Percentiles rank a stretch among this genome's conserved stretches.
These are phyloP conservation scores for Eucalyptus curtisii DNA, from an alignment of 345 rosid species.

Conservation along the genomic window DNA sequence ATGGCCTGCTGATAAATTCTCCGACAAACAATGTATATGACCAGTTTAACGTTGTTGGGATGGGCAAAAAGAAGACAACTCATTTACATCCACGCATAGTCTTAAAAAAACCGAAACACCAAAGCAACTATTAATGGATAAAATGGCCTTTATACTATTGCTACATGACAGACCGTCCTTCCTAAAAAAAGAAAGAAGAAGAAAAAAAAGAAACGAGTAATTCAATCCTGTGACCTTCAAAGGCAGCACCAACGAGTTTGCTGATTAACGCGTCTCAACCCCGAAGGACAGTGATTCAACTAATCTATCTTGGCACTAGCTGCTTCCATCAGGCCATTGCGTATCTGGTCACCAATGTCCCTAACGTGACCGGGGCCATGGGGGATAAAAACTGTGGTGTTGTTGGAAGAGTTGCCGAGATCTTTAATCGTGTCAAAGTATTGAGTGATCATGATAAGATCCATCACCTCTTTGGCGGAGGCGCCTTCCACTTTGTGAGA, in stretches of 20 bases:
- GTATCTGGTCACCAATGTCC: conserved; percentile 77
- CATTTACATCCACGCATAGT: neutral
- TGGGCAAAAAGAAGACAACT: neutral
- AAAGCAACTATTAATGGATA: neutral
- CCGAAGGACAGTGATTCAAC: neutral
- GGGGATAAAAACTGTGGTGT: conserved; percentile 90
- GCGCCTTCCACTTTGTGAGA: conserved; percentile 88
- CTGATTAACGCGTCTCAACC: neutral
- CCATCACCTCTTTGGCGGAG: conserved; percentile 94
- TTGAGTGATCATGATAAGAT: conserved; percentile 92
- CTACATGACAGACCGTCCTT: neutral
- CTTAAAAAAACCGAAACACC: neutral
- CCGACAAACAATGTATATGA: neutral
- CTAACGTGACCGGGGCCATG: conserved; percentile 98
- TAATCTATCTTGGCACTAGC: conserved; percentile 25
- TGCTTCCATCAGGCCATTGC: conserved; percentile 89
- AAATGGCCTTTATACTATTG: neutral
- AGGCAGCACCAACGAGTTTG: neutral
- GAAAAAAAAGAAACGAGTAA: neutral
- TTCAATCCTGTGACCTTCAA: neutral
- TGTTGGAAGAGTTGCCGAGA: conserved; percentile 84
- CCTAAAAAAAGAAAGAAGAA: neutral
- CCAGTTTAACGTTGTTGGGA: neutral
- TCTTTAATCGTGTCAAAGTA: conserved; percentile 94
- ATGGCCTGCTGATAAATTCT: neutral